Conservation (phyloP, 805 yeast species). For the Ogataea paradorogensis region DNA sequence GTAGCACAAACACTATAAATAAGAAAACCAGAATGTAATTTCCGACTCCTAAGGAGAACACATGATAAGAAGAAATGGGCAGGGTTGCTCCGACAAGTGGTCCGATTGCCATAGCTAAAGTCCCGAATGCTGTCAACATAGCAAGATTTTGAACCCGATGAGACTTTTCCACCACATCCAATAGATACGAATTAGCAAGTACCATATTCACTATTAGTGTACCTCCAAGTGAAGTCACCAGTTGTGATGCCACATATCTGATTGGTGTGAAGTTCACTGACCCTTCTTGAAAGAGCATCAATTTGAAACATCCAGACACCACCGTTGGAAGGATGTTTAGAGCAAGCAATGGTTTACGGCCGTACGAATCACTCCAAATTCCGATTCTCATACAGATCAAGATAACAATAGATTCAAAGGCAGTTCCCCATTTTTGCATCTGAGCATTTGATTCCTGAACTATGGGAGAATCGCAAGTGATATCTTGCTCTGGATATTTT, state of each 20-base stretch:
- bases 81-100: slow-evolving; percentile 55
- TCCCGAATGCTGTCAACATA: slow-evolving; percentile 54
- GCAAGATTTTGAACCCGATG: slow-evolving; percentile 60
- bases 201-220: slow-evolving; percentile 55
- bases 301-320: slow-evolving; percentile 14
- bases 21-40: slow-evolving; percentile 30
- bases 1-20: slow-evolving; percentile 40
- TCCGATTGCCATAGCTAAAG: slow-evolving; percentile 60
- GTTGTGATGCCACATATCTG: slow-evolving; percentile 41
- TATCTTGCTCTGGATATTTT: slow-evolving; percentile 3
- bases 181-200: slow-evolving; percentile 62
- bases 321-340: slow-evolving; percentile 21
- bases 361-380: slow-evolving; percentile 59
- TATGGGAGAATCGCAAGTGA: slow-evolving; percentile 35
- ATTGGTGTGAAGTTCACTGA: slow-evolving; percentile 30
- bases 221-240: slow-evolving; percentile 58
- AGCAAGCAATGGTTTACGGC: slow-evolving; percentile 52
- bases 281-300: slow-evolving; percentile 24
- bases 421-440: slow-evolving; percentile 43
- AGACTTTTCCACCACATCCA: slow-evolving; percentile 67
- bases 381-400: slow-evolving; percentile 63
- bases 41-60: slow-evolving; percentile 19
- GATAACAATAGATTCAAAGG: slow-evolving; percentile 41
- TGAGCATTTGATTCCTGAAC: slow-evolving; percentile 47
- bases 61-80: slow-evolving; percentile 32